phyloP scores from a whole-genome alignment of 306 rosid species.

The Citrullus mucosospermus region DNA sequence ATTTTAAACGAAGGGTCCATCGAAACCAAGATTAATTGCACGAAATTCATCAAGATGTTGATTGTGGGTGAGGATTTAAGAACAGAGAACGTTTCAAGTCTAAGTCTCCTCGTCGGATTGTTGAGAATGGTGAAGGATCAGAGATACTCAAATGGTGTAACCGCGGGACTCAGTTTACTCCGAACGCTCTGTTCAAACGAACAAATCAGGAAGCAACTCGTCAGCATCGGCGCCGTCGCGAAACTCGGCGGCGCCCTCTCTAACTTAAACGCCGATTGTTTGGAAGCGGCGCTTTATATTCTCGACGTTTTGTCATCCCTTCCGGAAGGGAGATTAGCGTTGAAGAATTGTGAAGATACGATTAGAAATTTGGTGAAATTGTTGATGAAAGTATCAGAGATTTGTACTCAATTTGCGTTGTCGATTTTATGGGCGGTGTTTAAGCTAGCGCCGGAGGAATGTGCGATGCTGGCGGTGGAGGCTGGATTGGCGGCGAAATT shows the following conservation, averaged over 20 bases:
- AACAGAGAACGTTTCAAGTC: constrained; percentile 20
- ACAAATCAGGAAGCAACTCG: constrained; percentile 22
- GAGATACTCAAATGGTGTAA: constrained; percentile 27
- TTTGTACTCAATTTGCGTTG: constrained; percentile 35
- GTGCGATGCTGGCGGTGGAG: constrained; percentile 40
- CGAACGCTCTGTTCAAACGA: constrained; percentile 23
- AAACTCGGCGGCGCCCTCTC: constrained; percentile 33
- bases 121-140: constrained; percentile 40
- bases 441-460: constrained; percentile 44
- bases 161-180: constrained; percentile 31
- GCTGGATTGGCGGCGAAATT: constrained; percentile 48
- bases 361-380: constrained; percentile 32
- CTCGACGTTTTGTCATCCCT: constrained; percentile 29
- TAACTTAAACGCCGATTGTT: constrained; percentile 22
- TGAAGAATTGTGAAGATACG: constrained; percentile 34
- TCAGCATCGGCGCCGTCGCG: constrained; percentile 29
- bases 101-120: constrained; percentile 39
- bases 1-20: constrained; percentile 48
- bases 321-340: constrained; percentile 33
- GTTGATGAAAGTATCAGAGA: constrained; percentile 48
- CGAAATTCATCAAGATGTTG: constrained; percentile 27
- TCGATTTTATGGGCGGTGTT: constrained; percentile 42
- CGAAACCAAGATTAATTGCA: constrained; percentile 46
- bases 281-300: constrained; percentile 29
- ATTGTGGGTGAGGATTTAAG: constrained; percentile 16